These are phyloP conservation scores for Annulohypoxylon bovei DNA, from an alignment of 495 filamentous ascomycete genomes.

Conservation along the genomic window DNA sequence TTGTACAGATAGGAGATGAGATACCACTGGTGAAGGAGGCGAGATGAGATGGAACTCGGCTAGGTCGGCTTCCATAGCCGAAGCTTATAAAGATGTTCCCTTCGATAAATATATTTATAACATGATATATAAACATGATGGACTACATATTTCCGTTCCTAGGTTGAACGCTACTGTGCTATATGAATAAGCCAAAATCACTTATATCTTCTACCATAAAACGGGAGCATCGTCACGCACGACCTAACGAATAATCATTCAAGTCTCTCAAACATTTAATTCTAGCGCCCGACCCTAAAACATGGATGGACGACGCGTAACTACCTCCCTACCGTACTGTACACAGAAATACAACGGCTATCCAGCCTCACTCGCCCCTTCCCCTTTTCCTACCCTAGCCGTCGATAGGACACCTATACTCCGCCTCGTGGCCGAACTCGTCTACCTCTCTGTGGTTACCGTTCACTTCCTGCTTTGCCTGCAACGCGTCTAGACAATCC, in stretches of 20 bases:
- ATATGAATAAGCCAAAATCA: neutral
- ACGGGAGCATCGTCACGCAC: neutral
- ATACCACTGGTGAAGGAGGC: neutral
- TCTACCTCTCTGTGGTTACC: conserved; percentile 42
- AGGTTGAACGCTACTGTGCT: neutral
- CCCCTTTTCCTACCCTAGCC: conserved; percentile 47
- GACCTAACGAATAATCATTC: neutral
- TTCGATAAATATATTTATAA: neutral
- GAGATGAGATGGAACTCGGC: neutral
- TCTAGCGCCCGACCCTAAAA: conserved; percentile 5
- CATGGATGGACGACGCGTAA: neutral
- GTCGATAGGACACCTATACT: conserved; percentile 67
- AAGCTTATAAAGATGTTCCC: neutral
- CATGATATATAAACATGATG: neutral
- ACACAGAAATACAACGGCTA: conserved; percentile 36
- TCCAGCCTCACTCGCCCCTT: neutral
- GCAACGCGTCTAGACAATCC: conserved; percentile 65
- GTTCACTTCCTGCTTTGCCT: conserved; percentile 50
- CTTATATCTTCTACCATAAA: neutral
- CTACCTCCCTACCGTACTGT: conserved; percentile 28
- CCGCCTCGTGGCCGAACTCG: conserved; percentile 53
- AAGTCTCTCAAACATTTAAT: conserved; percentile 10
- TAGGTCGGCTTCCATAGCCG: too few species aligned
- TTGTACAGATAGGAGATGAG: neutral
- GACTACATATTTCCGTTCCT: neutral